Percentiles rank a stretch among this genome's conserved stretches.
Conservation (phyloP, 768 basidiomycete species). For the Psilocybe cubensis region DNA sequence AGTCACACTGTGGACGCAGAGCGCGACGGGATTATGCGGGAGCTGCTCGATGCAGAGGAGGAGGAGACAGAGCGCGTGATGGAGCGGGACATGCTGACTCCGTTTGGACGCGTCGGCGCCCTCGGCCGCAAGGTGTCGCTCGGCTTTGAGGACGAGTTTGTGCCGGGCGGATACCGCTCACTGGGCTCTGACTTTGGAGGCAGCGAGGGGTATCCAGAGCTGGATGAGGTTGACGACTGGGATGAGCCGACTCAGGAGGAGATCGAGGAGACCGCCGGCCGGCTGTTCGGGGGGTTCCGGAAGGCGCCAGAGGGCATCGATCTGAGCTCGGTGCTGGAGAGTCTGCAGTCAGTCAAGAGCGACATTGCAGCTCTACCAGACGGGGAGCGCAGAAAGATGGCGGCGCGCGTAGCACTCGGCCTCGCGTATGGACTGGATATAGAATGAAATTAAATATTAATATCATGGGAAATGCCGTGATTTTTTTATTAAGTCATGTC, state of each 20-base stretch:
- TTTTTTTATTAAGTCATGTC: background rate
- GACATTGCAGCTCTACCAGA: conserved; percentile 73
- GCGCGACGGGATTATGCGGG: conserved; percentile 19
- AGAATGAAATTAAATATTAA: background rate
- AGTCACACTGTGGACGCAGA: conserved; percentile 10
- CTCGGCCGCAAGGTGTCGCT: conserved; percentile 22
- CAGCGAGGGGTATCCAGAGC: conserved; percentile 26
- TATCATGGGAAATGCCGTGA: background rate
- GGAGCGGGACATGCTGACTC: conserved; percentile 6
- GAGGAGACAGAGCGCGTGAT: conserved; percentile 1
- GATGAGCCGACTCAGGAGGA: conserved; percentile 52
- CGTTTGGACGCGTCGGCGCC: conserved; percentile 9
- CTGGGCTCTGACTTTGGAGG: conserved; percentile 63
- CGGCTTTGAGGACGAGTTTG: conserved; percentile 82
- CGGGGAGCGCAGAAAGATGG: conserved; percentile 68
- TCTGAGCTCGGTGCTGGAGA: conserved; percentile 58
- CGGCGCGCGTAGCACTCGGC: conserved; percentile 73
- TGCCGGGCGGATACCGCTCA: conserved; percentile 68
- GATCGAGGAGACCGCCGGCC: conserved; percentile 48
- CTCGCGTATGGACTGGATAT: conserved; percentile 68
- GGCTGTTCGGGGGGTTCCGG: conserved; percentile 48
- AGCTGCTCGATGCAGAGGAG: conserved; percentile 17
- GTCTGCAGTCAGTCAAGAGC: conserved; percentile 70
- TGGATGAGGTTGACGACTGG: conserved; percentile 22
- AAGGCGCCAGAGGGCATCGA: conserved; percentile 47